Evolutionary conservation across 169 alveolate species (phyloP).

Genomic region (Theileria annulata): DNA sequence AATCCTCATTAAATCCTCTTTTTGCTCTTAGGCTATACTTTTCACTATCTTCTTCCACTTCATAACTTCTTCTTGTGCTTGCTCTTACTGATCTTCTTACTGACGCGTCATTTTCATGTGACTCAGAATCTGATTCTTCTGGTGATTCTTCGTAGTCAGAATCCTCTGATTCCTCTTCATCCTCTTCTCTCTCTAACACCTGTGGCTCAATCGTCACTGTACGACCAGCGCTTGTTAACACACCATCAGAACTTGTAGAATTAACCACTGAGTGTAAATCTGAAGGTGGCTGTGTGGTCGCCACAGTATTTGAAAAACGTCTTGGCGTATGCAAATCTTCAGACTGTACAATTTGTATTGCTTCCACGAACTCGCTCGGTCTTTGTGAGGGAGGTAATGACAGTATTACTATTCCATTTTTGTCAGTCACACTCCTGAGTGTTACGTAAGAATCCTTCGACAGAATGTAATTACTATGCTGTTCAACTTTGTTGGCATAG

Average conservation of each 20-base stretch:
- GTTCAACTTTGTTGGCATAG: neutral
- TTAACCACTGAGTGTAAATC: no score
- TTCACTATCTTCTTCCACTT: neutral
- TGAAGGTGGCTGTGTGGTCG: no score
- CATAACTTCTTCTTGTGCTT: neutral
- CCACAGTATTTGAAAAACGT: no score
- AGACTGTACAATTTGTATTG: neutral
- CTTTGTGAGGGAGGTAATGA: slow-evolving; percentile 48
- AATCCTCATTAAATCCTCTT: slow-evolving; percentile 25
- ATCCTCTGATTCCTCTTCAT: slow-evolving; percentile 2
- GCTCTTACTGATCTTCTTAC: neutral
- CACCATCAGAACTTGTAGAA: no score
- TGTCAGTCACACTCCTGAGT: slow-evolving; percentile 28
- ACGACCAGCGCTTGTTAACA: no score
- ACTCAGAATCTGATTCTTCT: neutral
- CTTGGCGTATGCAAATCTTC: no score
- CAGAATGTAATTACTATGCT: slow-evolving; percentile 11
- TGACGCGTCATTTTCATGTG: neutral
- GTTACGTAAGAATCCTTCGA: neutral
- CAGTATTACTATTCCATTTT: slow-evolving; percentile 41
- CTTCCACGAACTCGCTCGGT: slow-evolving; percentile 16
- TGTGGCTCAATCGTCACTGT: no score
- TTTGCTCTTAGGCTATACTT: slow-evolving; percentile 12
- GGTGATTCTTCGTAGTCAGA: neutral
- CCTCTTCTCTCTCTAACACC: neutral